Evolutionary conservation across 441 rosid species (phyloP), one percentile per base, ranked within the genome.

Genomic region (Pelargonium hybrid): DNA sequence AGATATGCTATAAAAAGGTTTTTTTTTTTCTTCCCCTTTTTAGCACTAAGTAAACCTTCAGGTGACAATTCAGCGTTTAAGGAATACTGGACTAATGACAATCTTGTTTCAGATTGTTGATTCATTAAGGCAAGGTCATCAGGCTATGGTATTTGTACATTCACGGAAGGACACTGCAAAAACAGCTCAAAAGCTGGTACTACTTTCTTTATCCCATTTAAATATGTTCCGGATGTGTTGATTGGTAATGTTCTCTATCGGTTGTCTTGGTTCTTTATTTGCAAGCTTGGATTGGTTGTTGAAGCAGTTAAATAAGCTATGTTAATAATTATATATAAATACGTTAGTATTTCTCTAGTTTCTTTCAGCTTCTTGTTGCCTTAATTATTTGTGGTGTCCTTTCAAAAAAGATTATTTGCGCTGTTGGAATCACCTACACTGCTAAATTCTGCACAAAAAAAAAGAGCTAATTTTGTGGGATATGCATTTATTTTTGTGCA

Each of bases 71-170:
- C 73, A 76, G 62, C 43, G n/a, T n/a, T n/a, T n/a, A n/a, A n/a
- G n/a, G n/a, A n/a, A n/a, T n/a, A n/a, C n/a, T n/a, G 70, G 63
- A 52, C 54, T 73, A 74, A 75, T 67, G 67, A 48, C 73, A 48
- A 50, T 59, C 72, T 69, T 71, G 67, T 83, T 74, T 72, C 78
- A 94, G 98, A 90, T 91, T 74, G 88, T 84, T 76, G 96, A 91
- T 78, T 91, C 98, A 63, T 48, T 94, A 67, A 87, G 77, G 86
- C 96, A 90, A 82, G 98, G 98, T 64, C 90, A 94, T 82, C 98
- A 94, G 75, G 96, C 86, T 48, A 94, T 94, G 98, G 87, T 94
- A 39, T 94, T 94, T 87, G 98, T 94, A 80, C 97, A 94, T 84
- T 90, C 98, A 23, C 83, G 98, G 41, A 94, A 94, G 84, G 98